Base-by-base conservation (phyloP, 345 rosid species). In the Laguncularia racemosa region DNA sequence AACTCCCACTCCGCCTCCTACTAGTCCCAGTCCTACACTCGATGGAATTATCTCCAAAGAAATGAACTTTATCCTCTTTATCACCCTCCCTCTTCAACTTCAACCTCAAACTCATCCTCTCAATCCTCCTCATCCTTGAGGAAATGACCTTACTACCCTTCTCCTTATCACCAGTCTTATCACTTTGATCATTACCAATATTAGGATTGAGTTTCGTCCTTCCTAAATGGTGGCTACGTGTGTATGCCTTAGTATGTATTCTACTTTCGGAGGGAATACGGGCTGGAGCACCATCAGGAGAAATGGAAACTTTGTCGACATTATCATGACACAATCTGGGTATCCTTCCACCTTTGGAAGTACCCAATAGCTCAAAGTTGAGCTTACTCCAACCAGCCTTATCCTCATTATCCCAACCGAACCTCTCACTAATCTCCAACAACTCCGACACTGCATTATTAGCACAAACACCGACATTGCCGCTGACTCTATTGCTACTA, bases 341-440 rank as follows among this genome's bases (percentile, higher is more conserved):
- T 49, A 91, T 83, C 57, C 88, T 72, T 5, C 86, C 96, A 12
- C 96, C 84, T 55, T 62, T 72, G 16, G 89, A 88, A 0, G 96
- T 88, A 19, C 96, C 97, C 16, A 91, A 50, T 3, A 88, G 80
- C 80, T 79, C 83, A 43, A 82, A 88, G 17, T 85, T 70, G 58
- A 91, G 61, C 56, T 61, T 69, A 8, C 83, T 73, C 95, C 97
- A 91, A 48, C 85, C 91, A 50, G 52, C 68, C 71, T 78, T 78
- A 61, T 88, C 89, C 16, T 79, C 82, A 38, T 80, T 77, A 61
- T 91, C 90, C 95, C 96, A 91, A 59, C 96, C 90, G 51, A 88
- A 91, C 56, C 86, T 79, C 64, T 81, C 83, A 55, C 86, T 85
- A n/a, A 85, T 66, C 63, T 84, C 97, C 65, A 74, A 54, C 86